phyloP scores from a whole-genome alignment of 1,139 yeast genomes.

The Yamadazyma triangularis region DNA sequence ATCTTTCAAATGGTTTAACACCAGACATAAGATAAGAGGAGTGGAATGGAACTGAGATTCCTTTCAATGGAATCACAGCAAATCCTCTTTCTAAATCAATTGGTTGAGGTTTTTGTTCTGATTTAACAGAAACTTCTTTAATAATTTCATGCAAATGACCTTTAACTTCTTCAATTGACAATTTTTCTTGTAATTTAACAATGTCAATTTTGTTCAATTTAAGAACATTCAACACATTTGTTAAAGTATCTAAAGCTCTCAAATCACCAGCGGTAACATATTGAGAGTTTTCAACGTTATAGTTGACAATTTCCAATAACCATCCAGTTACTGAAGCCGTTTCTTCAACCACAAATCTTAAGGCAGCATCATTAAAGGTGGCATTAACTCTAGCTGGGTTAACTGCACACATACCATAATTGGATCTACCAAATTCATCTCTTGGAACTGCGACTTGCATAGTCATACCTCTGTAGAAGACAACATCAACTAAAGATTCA shows the following conservation, averaged over 20 bases:
- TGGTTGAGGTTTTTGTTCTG: conserved; percentile 89
- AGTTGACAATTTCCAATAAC: conserved; percentile 97
- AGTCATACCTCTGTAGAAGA: conserved; percentile 99
- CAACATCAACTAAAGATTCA: conserved; percentile 96
- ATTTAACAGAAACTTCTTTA: conserved; percentile 74
- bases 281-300: conserved; percentile 96
- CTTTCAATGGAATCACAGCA: conserved; percentile 97
- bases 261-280: conserved; percentile 98
- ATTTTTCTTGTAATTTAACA: conserved; percentile 74
- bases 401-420: conserved; percentile 98
- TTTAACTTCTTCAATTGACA: conserved; percentile 84
- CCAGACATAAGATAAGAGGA: conserved; percentile 96
- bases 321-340: conserved; percentile 79
- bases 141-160: conserved; percentile 85
- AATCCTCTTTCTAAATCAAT: conserved; percentile 96
- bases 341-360: conserved; percentile 91
- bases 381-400: conserved; percentile 91
- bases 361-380: conserved; percentile 88
- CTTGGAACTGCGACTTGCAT: conserved; percentile 99
- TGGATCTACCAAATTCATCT: conserved; percentile 90
- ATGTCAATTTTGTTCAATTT: conserved; percentile 93
- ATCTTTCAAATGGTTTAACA: conserved; percentile 98
- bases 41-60: conserved; percentile 99
- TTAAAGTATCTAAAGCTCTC: conserved; percentile 87
- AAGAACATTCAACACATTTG: conserved; percentile 88